Conservation (phyloP, 2,329 filamentous ascomycete species). For the Penicillium sp. region DNA sequence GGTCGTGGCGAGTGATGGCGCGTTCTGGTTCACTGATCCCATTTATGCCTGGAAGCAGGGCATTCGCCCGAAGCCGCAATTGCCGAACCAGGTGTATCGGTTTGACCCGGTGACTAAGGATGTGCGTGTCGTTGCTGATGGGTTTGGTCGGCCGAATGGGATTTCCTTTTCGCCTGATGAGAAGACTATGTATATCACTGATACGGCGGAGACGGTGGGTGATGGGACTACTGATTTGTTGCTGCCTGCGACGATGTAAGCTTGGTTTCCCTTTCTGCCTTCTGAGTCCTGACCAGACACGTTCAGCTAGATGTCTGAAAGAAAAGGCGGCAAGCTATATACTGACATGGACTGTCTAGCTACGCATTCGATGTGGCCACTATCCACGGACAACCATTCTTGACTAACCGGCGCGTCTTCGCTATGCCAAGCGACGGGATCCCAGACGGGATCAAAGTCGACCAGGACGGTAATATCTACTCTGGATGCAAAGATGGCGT, state of each 20-base stretch:
- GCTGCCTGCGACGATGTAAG: constrained; percentile 32
- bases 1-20: constrained; percentile 34
- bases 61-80: constrained; percentile 34
- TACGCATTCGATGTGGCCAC: constrained; percentile 54
- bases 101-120: constrained; percentile 41
- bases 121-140: constrained; percentile 42
- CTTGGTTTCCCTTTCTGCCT: constrained; percentile 1
- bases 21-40: constrained; percentile 46
- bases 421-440: constrained; percentile 51
- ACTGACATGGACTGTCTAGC: constrained; percentile 8
- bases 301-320: not conserved
- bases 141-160: constrained; percentile 44
- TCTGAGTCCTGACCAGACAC: not conserved
- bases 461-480: constrained; percentile 58
- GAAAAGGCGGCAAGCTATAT: no score
- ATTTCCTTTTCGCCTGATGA: constrained; percentile 45
- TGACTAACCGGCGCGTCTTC: constrained; percentile 56
- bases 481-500: constrained; percentile 58
- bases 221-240: constrained; percentile 22
- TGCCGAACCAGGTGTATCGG: constrained; percentile 43
- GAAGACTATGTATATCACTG: constrained; percentile 43
- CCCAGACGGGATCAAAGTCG: constrained; percentile 53
- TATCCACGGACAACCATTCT: constrained; percentile 41
- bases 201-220: constrained; percentile 36
- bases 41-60: constrained; percentile 40